Evolutionary conservation across 1,284 basidiomycete species (phyloP).

Genomic region (Polyporus tsugae): DNA sequence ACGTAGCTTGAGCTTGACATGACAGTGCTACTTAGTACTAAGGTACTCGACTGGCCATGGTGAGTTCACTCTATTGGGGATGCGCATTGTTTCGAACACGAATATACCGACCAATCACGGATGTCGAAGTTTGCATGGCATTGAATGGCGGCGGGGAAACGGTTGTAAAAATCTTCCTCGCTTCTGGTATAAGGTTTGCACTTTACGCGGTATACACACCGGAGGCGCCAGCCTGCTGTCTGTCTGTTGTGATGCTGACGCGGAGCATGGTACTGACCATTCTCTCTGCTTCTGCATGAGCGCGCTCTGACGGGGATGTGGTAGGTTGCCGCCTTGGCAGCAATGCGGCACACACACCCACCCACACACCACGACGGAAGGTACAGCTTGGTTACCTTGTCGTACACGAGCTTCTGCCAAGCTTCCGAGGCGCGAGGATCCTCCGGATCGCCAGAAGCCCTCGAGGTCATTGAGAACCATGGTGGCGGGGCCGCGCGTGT

Average conservation of each 20-base stretch:
- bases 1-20: background rate
- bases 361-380: background rate
- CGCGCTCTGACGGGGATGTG: background rate
- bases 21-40: background rate
- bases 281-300: background rate
- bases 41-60: background rate
- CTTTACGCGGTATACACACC: background rate
- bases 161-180: background rate
- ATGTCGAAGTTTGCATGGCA: background rate
- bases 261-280: background rate
- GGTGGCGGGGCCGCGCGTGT: background rate
- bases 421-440: background rate
- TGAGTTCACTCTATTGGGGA: background rate
- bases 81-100: background rate
- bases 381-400: background rate
- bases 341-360: background rate
- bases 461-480: background rate
- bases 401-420: background rate
- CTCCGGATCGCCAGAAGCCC: conserved; percentile 1
- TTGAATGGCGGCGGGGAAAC: background rate
- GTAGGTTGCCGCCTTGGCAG: background rate
- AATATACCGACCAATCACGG: background rate
- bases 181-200: background rate
- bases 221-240: background rate
- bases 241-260: background rate